Conservation (phyloP, 2,329 filamentous ascomycete genomes). For the Stemphylium beticola region DNA sequence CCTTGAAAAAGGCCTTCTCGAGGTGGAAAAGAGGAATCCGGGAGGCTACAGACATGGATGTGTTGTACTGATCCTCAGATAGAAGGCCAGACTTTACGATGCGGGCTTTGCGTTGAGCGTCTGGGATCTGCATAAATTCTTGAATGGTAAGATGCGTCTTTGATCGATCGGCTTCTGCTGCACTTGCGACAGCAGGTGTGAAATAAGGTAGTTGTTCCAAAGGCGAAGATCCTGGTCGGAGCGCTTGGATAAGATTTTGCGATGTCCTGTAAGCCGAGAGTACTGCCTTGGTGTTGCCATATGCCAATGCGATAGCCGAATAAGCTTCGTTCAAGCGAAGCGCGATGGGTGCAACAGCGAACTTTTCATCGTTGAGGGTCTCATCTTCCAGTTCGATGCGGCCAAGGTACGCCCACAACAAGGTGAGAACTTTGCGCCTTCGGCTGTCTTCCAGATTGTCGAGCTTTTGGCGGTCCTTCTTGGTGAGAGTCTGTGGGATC, state of each 20-base stretch:
- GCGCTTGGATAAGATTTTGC: conserved; percentile 88
- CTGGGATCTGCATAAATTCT: conserved; percentile 84
- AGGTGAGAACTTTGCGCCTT: conserved; percentile 82
- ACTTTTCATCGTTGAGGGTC: conserved; percentile 81
- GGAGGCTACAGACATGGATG: conserved; percentile 76
- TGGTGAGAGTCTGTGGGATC: conserved; percentile 65
- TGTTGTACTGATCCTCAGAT: conserved; percentile 75
- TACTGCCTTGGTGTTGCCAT: conserved; percentile 81
- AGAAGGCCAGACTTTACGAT: conserved; percentile 75
- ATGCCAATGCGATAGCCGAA: conserved; percentile 84
- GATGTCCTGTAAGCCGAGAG: conserved; percentile 80
- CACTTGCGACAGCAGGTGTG: conserved; percentile 66
- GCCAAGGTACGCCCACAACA: conserved; percentile 95
- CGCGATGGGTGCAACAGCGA: conserved; percentile 85
- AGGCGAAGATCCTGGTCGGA: conserved; percentile 82
- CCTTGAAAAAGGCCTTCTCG: conserved; percentile 97
- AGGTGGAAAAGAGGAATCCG: conserved; percentile 85
- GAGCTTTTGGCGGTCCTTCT: conserved; percentile 77
- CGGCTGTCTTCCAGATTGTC: conserved; percentile 80
- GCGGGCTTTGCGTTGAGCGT: conserved; percentile 73
- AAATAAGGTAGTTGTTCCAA: conserved; percentile 92
- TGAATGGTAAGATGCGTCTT: conserved; percentile 74
- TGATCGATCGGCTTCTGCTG: conserved; percentile 73
- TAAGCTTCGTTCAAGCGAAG: conserved; percentile 86
- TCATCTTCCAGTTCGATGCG: conserved; percentile 83